Base-by-base conservation (phyloP, 164 flowering plant species). In the Echeveria elegans region DNA sequence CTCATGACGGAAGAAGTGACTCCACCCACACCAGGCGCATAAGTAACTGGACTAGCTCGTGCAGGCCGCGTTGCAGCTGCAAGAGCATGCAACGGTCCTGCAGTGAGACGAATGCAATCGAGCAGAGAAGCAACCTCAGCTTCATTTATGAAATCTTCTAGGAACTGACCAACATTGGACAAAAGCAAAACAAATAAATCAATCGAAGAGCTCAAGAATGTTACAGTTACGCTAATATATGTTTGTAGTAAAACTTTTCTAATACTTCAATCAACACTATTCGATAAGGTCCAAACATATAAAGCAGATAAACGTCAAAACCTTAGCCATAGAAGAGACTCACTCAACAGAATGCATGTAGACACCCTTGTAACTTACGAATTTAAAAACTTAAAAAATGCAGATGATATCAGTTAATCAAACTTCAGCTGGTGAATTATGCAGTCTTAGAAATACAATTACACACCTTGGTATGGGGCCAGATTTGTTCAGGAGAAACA, bases 401-500 rank as follows among this genome's bases (percentile, higher is more conserved):
- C 52, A 16, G 18, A 47, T 24, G 19, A 21, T 19, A 23, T 24
- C 7, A 5, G 26, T 28, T 7, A 63, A 1, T 36, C 29, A 41
- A 11, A 4, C 30, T 37, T 37, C 23, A 18, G 16, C 24, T 19
- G 40, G 32, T 19, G 23, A 29, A 5, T 15, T 14, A 31, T 18
- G 7, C 14, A 18, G 31, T 62, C 8, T 16, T 7, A 38, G 28
- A 12, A 66, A 45, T 62, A 60, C 32, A 26, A 66, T 19, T 45
- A 79, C 75, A 65, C 29, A 92, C 99, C 97, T 92, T 95, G 10
- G 97, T 92, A 73, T 95, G 99, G 18, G 99, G 99, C 99, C 99
- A 95, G 64, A 92, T 96, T 74, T 90, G 97, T 72, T 95, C 99
- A 10, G 99, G 99, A 70, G 97, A 88, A 69, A 95, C 96, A 83